Evolutionary conservation across 257 asterid genomes (phyloP).

Genomic region (Solanum pinnatisectum): DNA sequence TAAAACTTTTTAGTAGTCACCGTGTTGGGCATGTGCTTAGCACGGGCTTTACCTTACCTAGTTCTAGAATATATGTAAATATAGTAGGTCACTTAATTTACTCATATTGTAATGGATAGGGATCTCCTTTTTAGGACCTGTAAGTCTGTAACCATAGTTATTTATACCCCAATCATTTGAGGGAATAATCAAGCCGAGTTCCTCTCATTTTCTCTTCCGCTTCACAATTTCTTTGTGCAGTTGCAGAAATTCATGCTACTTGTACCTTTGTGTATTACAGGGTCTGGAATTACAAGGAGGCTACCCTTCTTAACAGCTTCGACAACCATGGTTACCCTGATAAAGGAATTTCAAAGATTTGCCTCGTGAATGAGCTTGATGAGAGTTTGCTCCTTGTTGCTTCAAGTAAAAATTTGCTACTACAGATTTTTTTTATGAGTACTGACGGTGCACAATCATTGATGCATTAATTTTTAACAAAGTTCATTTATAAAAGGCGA

Average conservation of each 20-base stretch:
- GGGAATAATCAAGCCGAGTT: not conserved
- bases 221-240: not conserved
- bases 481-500: slow-evolving; percentile 31
- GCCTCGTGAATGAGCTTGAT: slow-evolving; percentile 68
- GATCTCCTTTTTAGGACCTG: not conserved
- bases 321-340: slow-evolving; percentile 62
- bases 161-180: not conserved
- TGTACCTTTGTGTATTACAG: not conserved
- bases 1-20: not conserved
- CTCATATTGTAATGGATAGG: not conserved
- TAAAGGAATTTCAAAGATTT: slow-evolving; percentile 62
- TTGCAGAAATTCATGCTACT: not conserved
- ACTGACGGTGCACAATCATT: not conserved
- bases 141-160: not conserved
- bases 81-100: not conserved
- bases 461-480: not conserved
- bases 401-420: slow-evolving; percentile 45
- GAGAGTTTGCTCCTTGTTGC: slow-evolving; percentile 79
- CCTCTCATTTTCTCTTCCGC: not conserved
- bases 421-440: not conserved
- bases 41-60: not conserved
- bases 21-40: not conserved
- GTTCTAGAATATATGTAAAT: not conserved
- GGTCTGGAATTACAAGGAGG: slow-evolving; percentile 43
- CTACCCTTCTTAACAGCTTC: slow-evolving; percentile 55